Evolutionary conservation across 805 yeast genomes (phyloP), one percentile per base, ranked within the genome.

Genomic region (Wickerhamomyces canadensis): DNA sequence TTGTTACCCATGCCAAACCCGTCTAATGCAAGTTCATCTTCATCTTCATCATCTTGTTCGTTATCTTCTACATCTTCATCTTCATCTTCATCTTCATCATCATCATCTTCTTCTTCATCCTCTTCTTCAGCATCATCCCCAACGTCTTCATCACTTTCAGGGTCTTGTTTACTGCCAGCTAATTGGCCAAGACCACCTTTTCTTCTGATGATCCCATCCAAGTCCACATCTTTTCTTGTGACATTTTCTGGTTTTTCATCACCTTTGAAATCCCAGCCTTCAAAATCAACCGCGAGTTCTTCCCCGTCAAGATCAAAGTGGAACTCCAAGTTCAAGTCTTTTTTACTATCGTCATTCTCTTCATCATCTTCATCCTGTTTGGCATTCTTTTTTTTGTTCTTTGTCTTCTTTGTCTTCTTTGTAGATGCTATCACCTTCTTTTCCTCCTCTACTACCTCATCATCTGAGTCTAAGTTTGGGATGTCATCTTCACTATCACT

Each of bases 241-340:
- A 26, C 9, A 13, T 34, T 44, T 4, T 46, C 51, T 26, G 42
- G 36, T 17, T 52, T 48, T 17, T 51, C 65, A 27, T 72, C 76
- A 37, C 75, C 76, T 28, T 70, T 74, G 54, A 88, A 86, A 49
- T 87, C 87, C 96, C 97, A 88, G 5, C 95, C 96, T 39, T 74
- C 77, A 36, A 80, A 78, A 4, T 64, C 64, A 4, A 68, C 44
- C 30, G 55, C 62, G 14, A 63, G 58, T 23, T 69, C 80, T 19
- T 69, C 75, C 8, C 76, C 85, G 19, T 77, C 91, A 10, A 79
- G 47, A 17, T 78, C 72, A 54, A 89, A 89, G 15, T 70, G 61
- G 54, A 93, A 87, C 24, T 76, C 80, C 5, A 89, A 87, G 48
- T 86, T 80, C 32, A 88, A 57, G 39, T 75, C 87, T 29, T 68